Percentiles rank a stretch among this genome's conserved stretches.
These are phyloP conservation scores for Rutstroemia sydowiana DNA, from an alignment of 2,329 filamentous ascomycete genomes.

Conservation along the genomic window DNA sequence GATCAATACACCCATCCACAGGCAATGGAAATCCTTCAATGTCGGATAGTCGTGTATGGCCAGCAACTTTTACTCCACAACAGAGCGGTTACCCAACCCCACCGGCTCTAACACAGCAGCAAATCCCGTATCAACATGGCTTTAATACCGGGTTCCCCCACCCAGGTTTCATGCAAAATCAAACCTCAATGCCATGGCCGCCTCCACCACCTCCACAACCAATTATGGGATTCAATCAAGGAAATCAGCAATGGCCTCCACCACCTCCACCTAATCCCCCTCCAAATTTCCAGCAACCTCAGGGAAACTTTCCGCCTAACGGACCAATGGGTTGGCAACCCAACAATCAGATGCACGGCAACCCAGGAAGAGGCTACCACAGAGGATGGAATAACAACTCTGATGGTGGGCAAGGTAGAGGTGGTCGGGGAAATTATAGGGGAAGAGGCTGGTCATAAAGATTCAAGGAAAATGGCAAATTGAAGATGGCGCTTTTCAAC, in stretches of 20 bases:
- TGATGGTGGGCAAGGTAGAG: constrained; percentile 14
- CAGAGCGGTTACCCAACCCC: constrained; percentile 9
- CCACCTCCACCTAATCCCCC: constrained; percentile 6
- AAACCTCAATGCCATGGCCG: constrained; percentile 9
- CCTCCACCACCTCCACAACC: constrained; percentile 22
- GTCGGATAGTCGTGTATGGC: background rate
- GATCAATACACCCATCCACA: constrained; percentile 6
- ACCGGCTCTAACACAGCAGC: constrained; percentile 8
- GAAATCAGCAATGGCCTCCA: constrained; percentile 10
- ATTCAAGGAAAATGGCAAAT: background rate
- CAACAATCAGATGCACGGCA: constrained; percentile 2
- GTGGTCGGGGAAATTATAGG: constrained; percentile 24
- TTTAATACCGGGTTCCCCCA: constrained; percentile 24
- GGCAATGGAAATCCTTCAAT: constrained; percentile 8
- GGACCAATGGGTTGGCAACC: constrained; percentile 24
- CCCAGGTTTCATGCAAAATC: constrained; percentile 16
- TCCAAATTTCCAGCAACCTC: constrained; percentile 14
- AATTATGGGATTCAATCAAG: constrained; percentile 10
- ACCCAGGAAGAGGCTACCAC: constrained; percentile 18
- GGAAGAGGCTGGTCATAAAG: constrained; percentile 21
- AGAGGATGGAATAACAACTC: constrained; percentile 21
- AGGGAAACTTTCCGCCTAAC: constrained; percentile 12
- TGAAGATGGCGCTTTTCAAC: background rate
- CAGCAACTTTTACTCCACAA: background rate
- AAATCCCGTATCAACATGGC: constrained; percentile 15